These are phyloP conservation scores for Saccharata proteae DNA, from an alignment of 2,329 filamentous ascomycete genomes.

Conservation along the genomic window DNA sequence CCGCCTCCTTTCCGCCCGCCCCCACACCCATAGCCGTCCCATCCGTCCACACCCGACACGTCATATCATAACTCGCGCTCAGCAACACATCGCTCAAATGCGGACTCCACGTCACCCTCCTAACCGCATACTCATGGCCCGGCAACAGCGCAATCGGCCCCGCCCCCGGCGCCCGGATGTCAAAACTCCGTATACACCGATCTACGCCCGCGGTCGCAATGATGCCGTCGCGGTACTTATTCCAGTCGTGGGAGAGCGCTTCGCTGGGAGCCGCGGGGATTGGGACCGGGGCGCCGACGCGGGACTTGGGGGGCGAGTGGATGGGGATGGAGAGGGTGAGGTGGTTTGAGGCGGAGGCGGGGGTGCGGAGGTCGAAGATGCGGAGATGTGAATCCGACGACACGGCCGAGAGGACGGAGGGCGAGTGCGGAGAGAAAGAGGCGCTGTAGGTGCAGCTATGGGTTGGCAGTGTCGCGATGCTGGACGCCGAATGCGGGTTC, in stretches of 20 bases:
- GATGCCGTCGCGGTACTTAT: slow-evolving; percentile 82
- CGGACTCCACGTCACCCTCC: slow-evolving; percentile 80
- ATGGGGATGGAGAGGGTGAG: slow-evolving; percentile 73
- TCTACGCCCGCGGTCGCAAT: slow-evolving; percentile 87
- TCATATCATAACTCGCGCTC: slow-evolving; percentile 96
- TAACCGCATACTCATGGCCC: slow-evolving; percentile 85
- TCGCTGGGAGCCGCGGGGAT: slow-evolving; percentile 55
- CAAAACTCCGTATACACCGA: slow-evolving; percentile 74
- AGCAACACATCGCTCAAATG: slow-evolving; percentile 82
- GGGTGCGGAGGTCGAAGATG: slow-evolving; percentile 83
- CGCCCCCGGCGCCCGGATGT: slow-evolving; percentile 63
- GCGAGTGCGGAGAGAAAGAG: slow-evolving; percentile 80
- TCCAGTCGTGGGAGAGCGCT: slow-evolving; percentile 94
- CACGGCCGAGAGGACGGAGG: slow-evolving; percentile 74
- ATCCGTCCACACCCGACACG: slow-evolving; percentile 85
- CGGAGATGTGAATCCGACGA: slow-evolving; percentile 81
- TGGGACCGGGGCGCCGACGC: slow-evolving; percentile 29
- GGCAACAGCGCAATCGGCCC: slow-evolving; percentile 63
- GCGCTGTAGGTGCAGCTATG: slow-evolving; percentile 91
- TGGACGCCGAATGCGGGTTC: slow-evolving; percentile 65
- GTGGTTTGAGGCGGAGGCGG: slow-evolving; percentile 77
- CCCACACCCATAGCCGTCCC: slow-evolving; percentile 41
- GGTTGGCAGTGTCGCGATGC: slow-evolving; percentile 75
- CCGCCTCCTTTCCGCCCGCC: slow-evolving; percentile 22
- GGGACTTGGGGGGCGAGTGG: slow-evolving; percentile 51